Evolutionary conservation across 1,284 basidiomycete genomes (phyloP).

Genomic region (Cystobasidium pallidum): DNA sequence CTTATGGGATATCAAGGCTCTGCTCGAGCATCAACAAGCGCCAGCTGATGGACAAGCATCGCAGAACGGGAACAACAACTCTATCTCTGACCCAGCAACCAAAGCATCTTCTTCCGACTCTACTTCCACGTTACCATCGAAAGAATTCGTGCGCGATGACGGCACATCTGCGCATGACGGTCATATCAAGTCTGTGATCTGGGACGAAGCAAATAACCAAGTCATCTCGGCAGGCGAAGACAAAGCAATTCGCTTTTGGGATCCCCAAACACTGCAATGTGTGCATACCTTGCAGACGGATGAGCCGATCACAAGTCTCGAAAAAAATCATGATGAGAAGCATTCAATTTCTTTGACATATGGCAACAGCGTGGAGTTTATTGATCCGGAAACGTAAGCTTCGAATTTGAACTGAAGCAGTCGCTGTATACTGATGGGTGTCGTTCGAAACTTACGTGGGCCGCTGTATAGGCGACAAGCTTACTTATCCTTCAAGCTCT

Average conservation of each 20-base stretch:
- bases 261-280: slow-evolving; percentile 28
- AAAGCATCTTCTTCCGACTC: slow-evolving; percentile 53
- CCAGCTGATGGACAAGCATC: slow-evolving; percentile 76
- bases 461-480: not conserved
- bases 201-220: slow-evolving; percentile 77
- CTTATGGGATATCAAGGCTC: slow-evolving; percentile 83
- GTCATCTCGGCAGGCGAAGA: slow-evolving; percentile 91
- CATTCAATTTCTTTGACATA: slow-evolving; percentile 74
- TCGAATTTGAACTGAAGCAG: not conserved
- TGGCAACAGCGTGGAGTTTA: slow-evolving; percentile 86
- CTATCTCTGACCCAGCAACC: slow-evolving; percentile 61
- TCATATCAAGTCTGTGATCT: slow-evolving; percentile 87
- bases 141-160: slow-evolving; percentile 41
- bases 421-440: too few species aligned
- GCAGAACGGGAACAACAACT: slow-evolving; percentile 59
- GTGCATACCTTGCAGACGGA: slow-evolving; percentile 21
- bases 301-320: slow-evolving; percentile 80
- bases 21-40: slow-evolving; percentile 57
- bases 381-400: slow-evolving; percentile 60
- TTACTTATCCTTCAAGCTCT: slow-evolving; percentile 58
- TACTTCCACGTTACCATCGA: slow-evolving; percentile 13
- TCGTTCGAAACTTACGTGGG: too few species aligned
- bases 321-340: slow-evolving; percentile 60
- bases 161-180: slow-evolving; percentile 68
- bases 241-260: slow-evolving; percentile 74